Evolutionary conservation across 495 filamentous ascomycete species (phyloP), one percentile per base, ranked within the genome.

Genomic region (Bryoglossum gracile): DNA sequence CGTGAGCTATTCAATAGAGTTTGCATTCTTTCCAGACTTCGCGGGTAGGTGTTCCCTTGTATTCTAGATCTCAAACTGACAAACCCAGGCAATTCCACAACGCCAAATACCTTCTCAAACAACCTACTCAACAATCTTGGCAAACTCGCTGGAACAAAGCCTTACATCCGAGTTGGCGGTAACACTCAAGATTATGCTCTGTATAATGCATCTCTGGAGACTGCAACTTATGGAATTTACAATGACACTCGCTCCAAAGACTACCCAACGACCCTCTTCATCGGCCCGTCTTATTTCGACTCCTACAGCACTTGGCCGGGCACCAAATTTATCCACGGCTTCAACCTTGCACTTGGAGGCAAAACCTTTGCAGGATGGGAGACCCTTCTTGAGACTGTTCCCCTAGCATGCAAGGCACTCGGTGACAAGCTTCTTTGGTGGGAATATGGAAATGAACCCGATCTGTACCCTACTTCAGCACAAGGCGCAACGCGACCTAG

Each of bases 401-500:
- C 75, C 0, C 58, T 79, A 23, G 81, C 72, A 8, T 86, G 82
- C 63, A 77, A 77, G 51, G 76, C 77, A 8, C 59, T 83, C 4
- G 59, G 65, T 24, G 63, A 57, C 8, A 72, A 67, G 13, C 60
- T 84, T 14, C 66, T 74, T 19, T 63, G 65, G 47, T 84, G 78
- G 80, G 74, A 79, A 45, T 73, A 81, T 53, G 82, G 81, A 13
- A 85, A 86, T 48, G 82, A 86, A 62, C 80, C 81, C 0, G 81
- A 86, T 55, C 64, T 84, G 19, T 84, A 65, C 58, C 71, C 72
- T 16, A 75, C 71, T 3, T 75, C 72, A 22, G 53, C 71, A 10
- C 75, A 77, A 46, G 75, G 76, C 0, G 61, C 65, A 2, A 71
- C 77, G 38, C 63, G 81, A 22, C 74, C 78, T 9, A 33, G 70